phyloP scores from a whole-genome alignment of 129 eudicot genomes.

The Artemisia tridentata region DNA sequence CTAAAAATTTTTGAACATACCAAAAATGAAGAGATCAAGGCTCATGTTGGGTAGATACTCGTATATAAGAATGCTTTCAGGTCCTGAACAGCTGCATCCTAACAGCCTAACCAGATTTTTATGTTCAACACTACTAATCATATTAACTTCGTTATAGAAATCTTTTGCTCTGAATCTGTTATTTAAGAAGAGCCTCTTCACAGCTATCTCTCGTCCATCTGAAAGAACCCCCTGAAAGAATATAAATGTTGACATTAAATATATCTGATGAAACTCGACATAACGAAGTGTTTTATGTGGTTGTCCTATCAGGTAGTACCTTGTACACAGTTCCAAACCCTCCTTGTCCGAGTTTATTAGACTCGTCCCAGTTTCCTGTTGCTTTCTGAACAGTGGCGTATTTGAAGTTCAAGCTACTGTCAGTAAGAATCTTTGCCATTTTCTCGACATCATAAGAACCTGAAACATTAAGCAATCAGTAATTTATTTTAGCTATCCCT shows the following conservation, averaged over 20 bases:
- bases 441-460: conserved; percentile 47
- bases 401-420: conserved; percentile 75
- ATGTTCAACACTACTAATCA: conserved; percentile 67
- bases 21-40: conserved; percentile 69
- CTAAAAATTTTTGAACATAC: conserved; percentile 26
- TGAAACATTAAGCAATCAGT: neutral
- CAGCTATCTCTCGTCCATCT: conserved; percentile 89
- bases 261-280: neutral
- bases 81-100: conserved; percentile 85
- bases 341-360: conserved; percentile 82
- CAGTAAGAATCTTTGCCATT: conserved; percentile 49
- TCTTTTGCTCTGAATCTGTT: conserved; percentile 76
- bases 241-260: neutral
- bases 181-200: conserved; percentile 84
- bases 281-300: neutral
- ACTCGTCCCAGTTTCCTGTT: conserved; percentile 57
- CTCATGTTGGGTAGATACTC: conserved; percentile 72
- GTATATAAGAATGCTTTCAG: conserved; percentile 74
- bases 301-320: conserved; percentile 31
- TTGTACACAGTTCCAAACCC: conserved; percentile 85
- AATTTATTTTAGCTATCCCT: no score
- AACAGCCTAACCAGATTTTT: conserved; percentile 67
- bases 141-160: conserved; percentile 86
- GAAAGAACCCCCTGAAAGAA: conserved; percentile 59
- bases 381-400: conserved; percentile 73